Percentiles rank a stretch among this genome's conserved stretches.
Conservation (phyloP, 2,329 filamentous ascomycete species). For the Lachnellula cervina region DNA sequence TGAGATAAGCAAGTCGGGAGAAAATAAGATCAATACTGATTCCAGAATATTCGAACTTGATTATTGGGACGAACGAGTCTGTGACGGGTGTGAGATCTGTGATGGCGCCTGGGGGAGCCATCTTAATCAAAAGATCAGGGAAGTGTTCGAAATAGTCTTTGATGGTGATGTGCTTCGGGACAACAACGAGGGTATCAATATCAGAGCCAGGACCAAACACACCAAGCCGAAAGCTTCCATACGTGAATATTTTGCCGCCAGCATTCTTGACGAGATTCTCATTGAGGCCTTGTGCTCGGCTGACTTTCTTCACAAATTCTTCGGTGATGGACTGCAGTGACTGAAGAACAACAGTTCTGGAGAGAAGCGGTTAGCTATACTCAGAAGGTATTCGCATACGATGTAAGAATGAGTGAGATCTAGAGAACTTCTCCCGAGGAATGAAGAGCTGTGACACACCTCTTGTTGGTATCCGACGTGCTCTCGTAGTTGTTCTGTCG, state of each 20-base stretch:
- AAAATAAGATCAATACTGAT: conserved; percentile 96
- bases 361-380: conserved; percentile 9
- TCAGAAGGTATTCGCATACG: background rate
- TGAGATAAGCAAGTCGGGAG: conserved; percentile 65
- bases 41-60: conserved; percentile 86
- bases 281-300: conserved; percentile 52
- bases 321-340: conserved; percentile 75
- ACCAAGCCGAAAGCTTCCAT: conserved; percentile 90
- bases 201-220: conserved; percentile 94
- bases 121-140: conserved; percentile 69
- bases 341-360: conserved; percentile 58
- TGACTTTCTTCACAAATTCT: conserved; percentile 81
- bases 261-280: conserved; percentile 75
- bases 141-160: conserved; percentile 92
- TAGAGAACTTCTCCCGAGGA: background rate
- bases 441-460: conserved; percentile 44
- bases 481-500: conserved; percentile 89
- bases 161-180: conserved; percentile 80
- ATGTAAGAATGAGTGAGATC: background rate
- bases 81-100: conserved; percentile 80
- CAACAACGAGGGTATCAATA: conserved; percentile 93
- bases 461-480: conserved; percentile 74
- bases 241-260: conserved; percentile 90
- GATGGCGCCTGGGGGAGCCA: conserved; percentile 74
- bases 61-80: conserved; percentile 92